Percentiles rank a stretch among this genome's conserved stretches.
phyloP scores from a whole-genome alignment of 306 rosid species.

The Carpinus viminea region DNA sequence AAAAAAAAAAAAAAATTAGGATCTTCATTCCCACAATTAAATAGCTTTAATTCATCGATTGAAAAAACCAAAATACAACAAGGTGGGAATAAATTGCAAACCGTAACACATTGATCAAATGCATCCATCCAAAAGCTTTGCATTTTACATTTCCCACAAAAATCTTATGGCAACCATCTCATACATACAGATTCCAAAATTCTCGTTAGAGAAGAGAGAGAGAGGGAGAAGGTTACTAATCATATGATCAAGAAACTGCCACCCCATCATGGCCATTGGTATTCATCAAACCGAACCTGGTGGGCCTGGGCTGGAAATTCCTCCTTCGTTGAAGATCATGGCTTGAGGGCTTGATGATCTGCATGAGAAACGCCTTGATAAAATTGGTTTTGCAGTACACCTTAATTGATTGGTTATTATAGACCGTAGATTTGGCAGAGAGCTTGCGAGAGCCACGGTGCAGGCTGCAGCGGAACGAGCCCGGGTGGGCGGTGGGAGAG shows the following conservation, averaged over 20 bases:
- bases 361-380: constrained; percentile 24
- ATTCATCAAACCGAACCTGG: constrained; percentile 33
- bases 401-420: neutral
- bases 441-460: constrained; percentile 27
- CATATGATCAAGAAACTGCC: constrained; percentile 22
- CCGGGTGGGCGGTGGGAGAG: constrained; percentile 60
- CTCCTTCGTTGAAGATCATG: constrained; percentile 24
- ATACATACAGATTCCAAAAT: neutral
- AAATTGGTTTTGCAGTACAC: constrained; percentile 4
- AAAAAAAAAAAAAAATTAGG: no score
- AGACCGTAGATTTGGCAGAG: neutral
- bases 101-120: neutral
- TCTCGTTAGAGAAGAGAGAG: neutral
- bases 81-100: neutral
- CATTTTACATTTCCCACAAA: neutral
- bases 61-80: neutral
- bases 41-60: no score
- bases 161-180: neutral
- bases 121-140: neutral
- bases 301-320: constrained; percentile 31
- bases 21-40: no score
- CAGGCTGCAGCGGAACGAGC: constrained; percentile 63
- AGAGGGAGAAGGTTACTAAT: neutral
- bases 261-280: constrained; percentile 4
- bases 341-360: constrained; percentile 24